A percentile compares a stretch with the other conserved stretches of the same genome.
Evolutionary conservation across 805 yeast genomes (phyloP).

Genomic region (Kuraishia ogatae): DNA sequence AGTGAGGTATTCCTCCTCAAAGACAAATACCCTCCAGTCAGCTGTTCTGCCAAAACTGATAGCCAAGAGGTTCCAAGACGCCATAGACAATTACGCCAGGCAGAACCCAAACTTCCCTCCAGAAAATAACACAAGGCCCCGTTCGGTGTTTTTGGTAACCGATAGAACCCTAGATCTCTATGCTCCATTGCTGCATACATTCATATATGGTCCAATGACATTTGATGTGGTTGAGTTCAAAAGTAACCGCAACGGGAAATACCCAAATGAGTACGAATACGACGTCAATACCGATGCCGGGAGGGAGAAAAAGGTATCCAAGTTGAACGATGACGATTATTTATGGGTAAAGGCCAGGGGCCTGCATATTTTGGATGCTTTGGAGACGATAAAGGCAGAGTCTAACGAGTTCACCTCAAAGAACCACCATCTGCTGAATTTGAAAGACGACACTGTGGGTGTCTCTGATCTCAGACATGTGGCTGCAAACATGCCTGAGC

Average conservation of each 20-base stretch:
- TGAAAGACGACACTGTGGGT: not conserved
- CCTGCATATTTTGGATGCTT: constrained; percentile 47
- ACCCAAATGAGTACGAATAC: constrained; percentile 36
- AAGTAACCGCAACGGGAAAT: constrained; percentile 7
- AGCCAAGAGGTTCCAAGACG: constrained; percentile 63
- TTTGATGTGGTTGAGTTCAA: constrained; percentile 39
- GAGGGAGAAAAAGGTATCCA: constrained; percentile 33
- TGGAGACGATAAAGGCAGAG: constrained; percentile 14
- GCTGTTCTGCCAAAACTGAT: constrained; percentile 56
- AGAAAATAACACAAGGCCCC: constrained; percentile 38
- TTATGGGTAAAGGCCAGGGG: constrained; percentile 73
- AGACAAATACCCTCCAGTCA: constrained; percentile 42
- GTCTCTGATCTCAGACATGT: constrained; percentile 1
- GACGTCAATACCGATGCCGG: constrained; percentile 6
- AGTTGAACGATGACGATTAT: constrained; percentile 51
- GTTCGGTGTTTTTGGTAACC: constrained; percentile 65
- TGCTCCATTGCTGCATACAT: constrained; percentile 84
- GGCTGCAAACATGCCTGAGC: not conserved
- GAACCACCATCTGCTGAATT: not conserved
- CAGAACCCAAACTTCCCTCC: constrained; percentile 58
- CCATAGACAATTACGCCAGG: constrained; percentile 70
- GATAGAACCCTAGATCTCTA: constrained; percentile 81
- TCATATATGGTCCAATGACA: constrained; percentile 87
- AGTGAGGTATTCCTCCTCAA: constrained; percentile 60
- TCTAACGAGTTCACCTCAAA: not conserved